Evolutionary conservation across 495 filamentous ascomycete genomes (phyloP), one percentile per base, ranked within the genome.

Genomic region (Hyphodiscus hymeniophilus): DNA sequence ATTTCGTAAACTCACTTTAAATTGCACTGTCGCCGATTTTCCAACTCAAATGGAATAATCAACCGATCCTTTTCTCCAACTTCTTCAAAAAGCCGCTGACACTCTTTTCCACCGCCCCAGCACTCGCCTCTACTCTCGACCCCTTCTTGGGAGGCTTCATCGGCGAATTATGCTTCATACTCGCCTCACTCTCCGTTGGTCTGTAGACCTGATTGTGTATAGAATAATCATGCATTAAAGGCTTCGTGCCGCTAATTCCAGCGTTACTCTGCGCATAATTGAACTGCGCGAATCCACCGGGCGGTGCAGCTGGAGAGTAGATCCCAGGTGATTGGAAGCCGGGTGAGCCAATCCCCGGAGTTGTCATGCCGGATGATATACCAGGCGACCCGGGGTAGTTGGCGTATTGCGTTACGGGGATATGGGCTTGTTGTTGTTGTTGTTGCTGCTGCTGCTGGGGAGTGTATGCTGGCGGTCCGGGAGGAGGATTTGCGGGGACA

Each of bases 41-140:
- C 41, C 7, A 12, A 43, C 10, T 4, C 21, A 3, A 16, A 11
- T 8, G n/a, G 6, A 13, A 4, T 2, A 22, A 50, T 44, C 49
- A 60, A 16, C 57, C 84, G 62, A 91, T 78, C 60, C 77, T 84
- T 76, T 92, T 92, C 72, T 95, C 89, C 59, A 95, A 70, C 66
- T 80, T 89, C 79, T 89, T 94, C 58, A 95, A 69, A 63, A 94
- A 82, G 30, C 82, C 73, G 48, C 83, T 82, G 12, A 94, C 79
- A 2, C 84, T 81, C 63, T 79, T 84, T 67, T 95, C 89, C 40
- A 92, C 53, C 54, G 74, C 70, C 1, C 71, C 75, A n/a, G 82
- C 81, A 36, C 73, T 66, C 43, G 83, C 76, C 55, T 90, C 88
- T 20, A n/a, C n/a, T n/a, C n/a, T n/a, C n/a, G 94, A 58, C 59